These are phyloP conservation scores for Mycena albidolilacea DNA, from an alignment of 768 basidiomycete genomes.

Conservation along the genomic window DNA sequence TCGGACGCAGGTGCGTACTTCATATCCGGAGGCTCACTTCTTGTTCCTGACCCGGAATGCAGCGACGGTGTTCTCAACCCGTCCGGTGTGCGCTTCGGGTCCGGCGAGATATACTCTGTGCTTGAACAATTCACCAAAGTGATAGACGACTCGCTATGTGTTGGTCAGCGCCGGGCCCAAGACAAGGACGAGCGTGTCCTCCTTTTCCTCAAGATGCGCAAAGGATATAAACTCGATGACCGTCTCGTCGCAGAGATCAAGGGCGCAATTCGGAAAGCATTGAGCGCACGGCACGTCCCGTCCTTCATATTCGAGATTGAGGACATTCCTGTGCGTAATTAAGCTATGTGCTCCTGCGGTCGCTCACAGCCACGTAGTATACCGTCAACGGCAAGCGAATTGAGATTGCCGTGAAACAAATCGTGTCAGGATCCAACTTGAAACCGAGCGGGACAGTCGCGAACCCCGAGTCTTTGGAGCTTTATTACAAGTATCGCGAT, in stretches of 20 bases:
- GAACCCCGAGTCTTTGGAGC: conserved; percentile 75
- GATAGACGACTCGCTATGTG: conserved; percentile 80
- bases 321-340: conserved; percentile 75
- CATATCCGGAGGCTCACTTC: not conserved
- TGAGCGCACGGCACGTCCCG: conserved; percentile 85
- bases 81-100: conserved; percentile 86
- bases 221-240: conserved; percentile 60
- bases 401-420: conserved; percentile 85
- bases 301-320: conserved; percentile 73
- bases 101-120: conserved; percentile 85
- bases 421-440: conserved; percentile 75
- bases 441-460: conserved; percentile 83
- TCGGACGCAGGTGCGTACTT: conserved; percentile 69
- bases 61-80: conserved; percentile 86
- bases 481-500: conserved; percentile 76
- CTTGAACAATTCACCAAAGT: conserved; percentile 68
- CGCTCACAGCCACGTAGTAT: conserved; percentile 58
- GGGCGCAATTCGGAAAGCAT: conserved; percentile 66
- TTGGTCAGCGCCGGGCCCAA: conserved; percentile 75
- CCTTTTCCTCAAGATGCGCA: conserved; percentile 79
- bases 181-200: conserved; percentile 84
- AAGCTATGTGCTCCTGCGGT: not conserved
- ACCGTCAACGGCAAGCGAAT: conserved; percentile 86
- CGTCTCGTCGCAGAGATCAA: conserved; percentile 66
- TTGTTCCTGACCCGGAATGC: not conserved